phyloP scores from a whole-genome alignment of 371 early-diverging fungal genomes.

The Zopfochytrium polystomum region DNA sequence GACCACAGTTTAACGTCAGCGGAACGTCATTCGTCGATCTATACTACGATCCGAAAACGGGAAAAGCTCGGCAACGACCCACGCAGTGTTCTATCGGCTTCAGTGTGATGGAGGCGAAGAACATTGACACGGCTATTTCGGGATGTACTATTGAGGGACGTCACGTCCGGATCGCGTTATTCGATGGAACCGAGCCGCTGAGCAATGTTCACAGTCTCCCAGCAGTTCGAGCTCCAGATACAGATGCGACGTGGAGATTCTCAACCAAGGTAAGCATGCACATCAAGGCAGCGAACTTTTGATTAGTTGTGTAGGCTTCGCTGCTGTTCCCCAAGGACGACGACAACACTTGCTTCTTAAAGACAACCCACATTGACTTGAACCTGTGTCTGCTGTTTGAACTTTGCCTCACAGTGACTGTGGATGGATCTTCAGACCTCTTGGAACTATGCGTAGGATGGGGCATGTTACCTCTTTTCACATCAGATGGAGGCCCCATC shows the following conservation, averaged over 20 bases:
- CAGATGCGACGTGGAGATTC: conserved; percentile 37
- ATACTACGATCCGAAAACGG: conserved; percentile 22
- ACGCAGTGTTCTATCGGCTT: conserved; percentile 39
- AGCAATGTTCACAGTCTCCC: conserved; percentile 46
- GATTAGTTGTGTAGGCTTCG: conserved; percentile 25
- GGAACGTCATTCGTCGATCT: conserved; percentile 32
- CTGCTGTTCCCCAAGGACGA: conserved; percentile 47
- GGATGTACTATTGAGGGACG: conserved; percentile 33
- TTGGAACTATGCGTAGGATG: conserved; percentile 45
- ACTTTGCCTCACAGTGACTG: conserved; percentile 24
- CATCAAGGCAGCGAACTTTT: background rate
- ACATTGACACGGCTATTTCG: conserved; percentile 14
- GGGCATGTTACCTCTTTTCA: conserved; percentile 48
- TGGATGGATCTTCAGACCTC: conserved; percentile 10
- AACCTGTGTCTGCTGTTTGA: conserved; percentile 45
- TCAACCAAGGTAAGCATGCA: conserved; percentile 30
- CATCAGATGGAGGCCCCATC: conserved; percentile 41
- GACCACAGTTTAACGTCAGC: conserved; percentile 23
- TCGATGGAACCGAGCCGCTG: conserved; percentile 33
- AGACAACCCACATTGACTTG: conserved; percentile 38
- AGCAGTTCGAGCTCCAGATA: conserved; percentile 28
- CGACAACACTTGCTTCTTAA: conserved; percentile 44
- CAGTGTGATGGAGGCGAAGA: conserved; percentile 35
- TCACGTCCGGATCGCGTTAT: conserved; percentile 45
- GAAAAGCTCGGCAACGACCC: conserved; percentile 14